phyloP scores from a whole-genome alignment of 495 filamentous ascomycete species.

The Margaritispora aquatica region DNA sequence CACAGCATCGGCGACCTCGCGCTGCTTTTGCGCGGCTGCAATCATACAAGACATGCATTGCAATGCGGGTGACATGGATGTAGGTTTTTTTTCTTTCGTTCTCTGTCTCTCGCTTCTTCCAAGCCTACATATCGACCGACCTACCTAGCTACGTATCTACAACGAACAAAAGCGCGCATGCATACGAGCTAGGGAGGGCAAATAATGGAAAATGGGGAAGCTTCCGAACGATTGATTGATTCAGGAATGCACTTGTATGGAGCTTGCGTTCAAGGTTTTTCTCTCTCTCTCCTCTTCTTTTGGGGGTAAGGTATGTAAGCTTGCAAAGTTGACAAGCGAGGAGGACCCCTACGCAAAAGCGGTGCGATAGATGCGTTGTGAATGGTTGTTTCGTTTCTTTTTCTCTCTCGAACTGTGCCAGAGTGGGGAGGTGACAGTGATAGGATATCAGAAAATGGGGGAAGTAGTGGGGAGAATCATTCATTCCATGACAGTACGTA shows the following conservation, averaged over 20 bases:
- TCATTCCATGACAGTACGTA: too few species aligned
- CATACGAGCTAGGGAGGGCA: neutral
- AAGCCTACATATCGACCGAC: too few species aligned
- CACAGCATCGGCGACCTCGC: neutral
- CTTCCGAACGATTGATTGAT: neutral
- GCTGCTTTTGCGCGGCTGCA: neutral
- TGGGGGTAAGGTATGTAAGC: too few species aligned
- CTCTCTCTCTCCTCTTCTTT: neutral
- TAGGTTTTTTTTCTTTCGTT: neutral
- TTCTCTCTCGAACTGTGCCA: neutral
- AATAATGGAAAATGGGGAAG: too few species aligned
- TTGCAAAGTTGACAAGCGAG: too few species aligned
- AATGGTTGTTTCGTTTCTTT: neutral
- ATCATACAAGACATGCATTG: neutral
- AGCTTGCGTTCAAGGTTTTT: neutral
- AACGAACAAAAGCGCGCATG: neutral
- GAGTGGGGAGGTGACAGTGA: neutral
- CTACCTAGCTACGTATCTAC: neutral
- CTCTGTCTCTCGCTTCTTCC: too few species aligned
- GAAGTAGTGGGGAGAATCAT: neutral
- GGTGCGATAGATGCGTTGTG: neutral
- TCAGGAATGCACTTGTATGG: too few species aligned
- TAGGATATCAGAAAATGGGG: neutral
- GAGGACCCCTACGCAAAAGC: too few species aligned
- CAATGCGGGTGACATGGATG: neutral